Evolutionary conservation across 1,284 basidiomycete species (phyloP).

Genomic region (Sporisorium scitamineum): DNA sequence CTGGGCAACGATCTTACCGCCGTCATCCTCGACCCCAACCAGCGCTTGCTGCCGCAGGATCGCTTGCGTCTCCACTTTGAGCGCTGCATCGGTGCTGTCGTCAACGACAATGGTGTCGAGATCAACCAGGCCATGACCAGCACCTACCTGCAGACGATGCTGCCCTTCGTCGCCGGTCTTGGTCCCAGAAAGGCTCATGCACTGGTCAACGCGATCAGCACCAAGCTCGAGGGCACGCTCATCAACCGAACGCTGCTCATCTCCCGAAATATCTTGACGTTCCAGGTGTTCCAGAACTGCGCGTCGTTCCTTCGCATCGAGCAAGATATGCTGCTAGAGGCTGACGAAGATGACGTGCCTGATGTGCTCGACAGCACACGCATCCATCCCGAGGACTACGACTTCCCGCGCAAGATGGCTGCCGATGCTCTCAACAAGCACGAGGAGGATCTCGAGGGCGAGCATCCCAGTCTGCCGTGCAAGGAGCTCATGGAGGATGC

Average conservation of each 20-base stretch:
- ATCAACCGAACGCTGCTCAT: constrained; percentile 63
- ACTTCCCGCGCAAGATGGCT: constrained; percentile 97
- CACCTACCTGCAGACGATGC: constrained; percentile 84
- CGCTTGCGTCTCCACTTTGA: constrained; percentile 86
- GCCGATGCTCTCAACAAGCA: constrained; percentile 90
- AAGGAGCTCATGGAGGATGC: constrained; percentile 83
- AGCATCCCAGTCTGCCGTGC: constrained; percentile 63
- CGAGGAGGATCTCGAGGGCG: constrained; percentile 67
- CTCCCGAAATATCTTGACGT: constrained; percentile 53
- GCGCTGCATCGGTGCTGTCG: constrained; percentile 86
- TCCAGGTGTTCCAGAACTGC: constrained; percentile 70
- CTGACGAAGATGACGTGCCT: constrained; percentile 79
- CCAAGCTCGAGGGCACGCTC: constrained; percentile 62
- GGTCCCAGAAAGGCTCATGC: constrained; percentile 94
- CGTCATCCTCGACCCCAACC: constrained; percentile 77
- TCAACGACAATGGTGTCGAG: constrained; percentile 93
- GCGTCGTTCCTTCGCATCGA: constrained; percentile 83
- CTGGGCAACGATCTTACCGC: constrained; percentile 62
- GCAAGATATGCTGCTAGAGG: constrained; percentile 54
- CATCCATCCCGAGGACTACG: constrained; percentile 98
- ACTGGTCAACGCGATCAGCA: constrained; percentile 74
- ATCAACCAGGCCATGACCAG: constrained; percentile 91
- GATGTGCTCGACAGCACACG: constrained; percentile 96
- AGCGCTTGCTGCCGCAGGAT: constrained; percentile 81
- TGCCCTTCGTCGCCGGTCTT: constrained; percentile 91